These are phyloP conservation scores for Picea mariana DNA, from an alignment of 83 land plant genomes.

Conservation along the genomic window DNA sequence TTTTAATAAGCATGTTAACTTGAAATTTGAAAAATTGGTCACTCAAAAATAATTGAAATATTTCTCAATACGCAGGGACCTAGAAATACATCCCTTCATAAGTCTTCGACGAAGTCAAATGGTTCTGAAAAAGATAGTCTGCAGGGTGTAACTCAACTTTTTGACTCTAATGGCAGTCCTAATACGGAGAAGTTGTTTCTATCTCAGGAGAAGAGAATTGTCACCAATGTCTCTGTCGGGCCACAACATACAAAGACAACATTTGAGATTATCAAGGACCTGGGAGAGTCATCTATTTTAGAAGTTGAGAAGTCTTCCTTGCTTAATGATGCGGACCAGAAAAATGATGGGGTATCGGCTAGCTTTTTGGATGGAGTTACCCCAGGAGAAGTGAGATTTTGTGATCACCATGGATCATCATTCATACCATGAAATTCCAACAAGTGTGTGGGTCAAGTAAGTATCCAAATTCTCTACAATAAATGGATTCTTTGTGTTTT, in stretches of 20 bases:
- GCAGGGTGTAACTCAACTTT: conserved; percentile 14
- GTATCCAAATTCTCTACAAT: no score
- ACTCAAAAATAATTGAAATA: neutral
- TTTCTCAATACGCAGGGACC: conserved; percentile 23
- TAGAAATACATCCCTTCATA: conserved; percentile 16
- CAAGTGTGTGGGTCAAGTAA: no score
- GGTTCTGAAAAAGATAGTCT: conserved; percentile 15
- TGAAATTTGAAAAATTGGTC: neutral
- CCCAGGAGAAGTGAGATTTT: no score
- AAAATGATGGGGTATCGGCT: neutral
- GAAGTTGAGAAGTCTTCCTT: conserved; percentile 19
- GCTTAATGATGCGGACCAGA: conserved; percentile 24
- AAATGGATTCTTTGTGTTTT: no score
- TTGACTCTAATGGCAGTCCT: conserved; percentile 8
- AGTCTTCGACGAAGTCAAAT: conserved; percentile 17
- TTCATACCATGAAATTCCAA: no score
- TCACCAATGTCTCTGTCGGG: conserved; percentile 10
- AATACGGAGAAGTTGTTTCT: conserved; percentile 4
- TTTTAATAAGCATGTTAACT: neutral
- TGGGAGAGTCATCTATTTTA: conserved; percentile 6
- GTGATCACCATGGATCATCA: no score
- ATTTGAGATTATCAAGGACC: conserved; percentile 18
- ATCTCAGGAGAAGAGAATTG: conserved; percentile 11
- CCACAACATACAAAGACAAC: conserved; percentile 9
- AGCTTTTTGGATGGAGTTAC: conserved; percentile 2